Evolutionary conservation across 108 stramenopile genomes (phyloP).

Genomic region (Conticribra weissflogii): DNA sequence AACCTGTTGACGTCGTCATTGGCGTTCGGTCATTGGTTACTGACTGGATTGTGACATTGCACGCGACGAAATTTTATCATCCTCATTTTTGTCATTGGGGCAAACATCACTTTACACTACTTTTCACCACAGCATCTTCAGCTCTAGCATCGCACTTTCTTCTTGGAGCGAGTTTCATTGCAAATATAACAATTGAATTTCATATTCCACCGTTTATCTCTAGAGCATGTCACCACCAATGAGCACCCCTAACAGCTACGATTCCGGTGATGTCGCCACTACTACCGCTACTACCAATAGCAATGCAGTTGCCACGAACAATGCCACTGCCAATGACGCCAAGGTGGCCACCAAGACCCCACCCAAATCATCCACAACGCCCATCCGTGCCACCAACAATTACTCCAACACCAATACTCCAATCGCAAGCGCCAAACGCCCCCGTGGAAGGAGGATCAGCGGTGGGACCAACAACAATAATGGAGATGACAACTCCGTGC

Average conservation of each 20-base stretch:
- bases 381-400: constrained; percentile 43
- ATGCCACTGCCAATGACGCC: constrained; percentile 5
- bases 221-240: not conserved
- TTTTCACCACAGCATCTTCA: too few species aligned
- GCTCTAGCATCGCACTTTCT: too few species aligned
- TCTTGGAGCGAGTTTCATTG: too few species aligned
- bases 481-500: constrained; percentile 11
- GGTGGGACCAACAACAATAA: constrained; percentile 17
- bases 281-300: too few species aligned
- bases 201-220: too few species aligned
- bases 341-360: constrained; percentile 4
- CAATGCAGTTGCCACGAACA: not conserved
- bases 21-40: too few species aligned
- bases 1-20: too few species aligned
- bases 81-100: too few species aligned
- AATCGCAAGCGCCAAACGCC: constrained; percentile 71
- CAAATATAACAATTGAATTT: too few species aligned
- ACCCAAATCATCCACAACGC: constrained; percentile 1
- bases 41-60: too few species aligned
- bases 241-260: not conserved
- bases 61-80: too few species aligned
- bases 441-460: constrained; percentile 6
- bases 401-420: constrained; percentile 69
- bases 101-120: too few species aligned
- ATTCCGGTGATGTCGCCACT: not conserved